phyloP scores from a whole-genome alignment of 78 protist genomes.

The Bodo saltans region DNA sequence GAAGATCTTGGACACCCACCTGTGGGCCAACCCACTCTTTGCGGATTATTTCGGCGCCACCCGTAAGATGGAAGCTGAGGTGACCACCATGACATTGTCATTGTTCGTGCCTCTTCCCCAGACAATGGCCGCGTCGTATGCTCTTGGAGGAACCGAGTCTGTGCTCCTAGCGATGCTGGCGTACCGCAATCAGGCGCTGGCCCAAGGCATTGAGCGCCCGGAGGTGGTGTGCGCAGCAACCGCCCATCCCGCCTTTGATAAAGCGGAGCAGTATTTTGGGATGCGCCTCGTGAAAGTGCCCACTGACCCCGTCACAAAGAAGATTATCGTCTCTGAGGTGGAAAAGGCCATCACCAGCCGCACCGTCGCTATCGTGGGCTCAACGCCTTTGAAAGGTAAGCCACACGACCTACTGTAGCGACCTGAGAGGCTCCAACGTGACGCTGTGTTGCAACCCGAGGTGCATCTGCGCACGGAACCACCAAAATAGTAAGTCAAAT shows the following conservation, averaged over 20 bases:
- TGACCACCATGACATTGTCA: slow-evolving; percentile 57
- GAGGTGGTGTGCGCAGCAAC: slow-evolving; percentile 33
- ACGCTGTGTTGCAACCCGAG: no score
- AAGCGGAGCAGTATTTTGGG: slow-evolving; percentile 44
- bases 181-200: slow-evolving; percentile 52
- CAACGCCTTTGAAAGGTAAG: no score
- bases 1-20: not conserved
- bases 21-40: slow-evolving; percentile 74
- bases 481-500: no score
- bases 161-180: slow-evolving; percentile 48
- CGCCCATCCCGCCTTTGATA: slow-evolving; percentile 63
- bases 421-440: no score
- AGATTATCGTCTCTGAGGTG: not conserved
- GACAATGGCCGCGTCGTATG: slow-evolving; percentile 49
- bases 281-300: slow-evolving; percentile 13
- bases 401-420: no score
- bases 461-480: no score
- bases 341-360: slow-evolving; percentile 10
- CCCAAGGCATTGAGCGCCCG: not conserved
- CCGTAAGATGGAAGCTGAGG: slow-evolving; percentile 79
- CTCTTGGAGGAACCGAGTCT: slow-evolving; percentile 70
- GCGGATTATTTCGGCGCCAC: slow-evolving; percentile 58
- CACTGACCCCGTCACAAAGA: not conserved
- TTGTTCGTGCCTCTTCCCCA: no score
- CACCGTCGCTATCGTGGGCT: slow-evolving; percentile 51